Conservation (phyloP, 306 rosid genomes). For the Argentina anserina region DNA sequence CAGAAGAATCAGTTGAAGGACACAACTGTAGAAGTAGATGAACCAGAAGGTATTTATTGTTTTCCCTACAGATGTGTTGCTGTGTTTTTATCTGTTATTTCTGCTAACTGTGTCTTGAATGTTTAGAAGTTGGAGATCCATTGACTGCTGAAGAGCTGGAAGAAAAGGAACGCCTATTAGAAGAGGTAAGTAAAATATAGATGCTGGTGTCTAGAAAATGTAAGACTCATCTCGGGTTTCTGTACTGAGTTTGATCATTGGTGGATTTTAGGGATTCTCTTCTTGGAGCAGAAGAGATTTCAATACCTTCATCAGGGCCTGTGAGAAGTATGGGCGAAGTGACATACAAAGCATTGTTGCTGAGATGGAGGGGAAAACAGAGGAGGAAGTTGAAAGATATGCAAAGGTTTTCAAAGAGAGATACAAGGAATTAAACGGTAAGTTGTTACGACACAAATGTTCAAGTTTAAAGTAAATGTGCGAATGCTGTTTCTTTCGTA, state of each 20-base stretch:
- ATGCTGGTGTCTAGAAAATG: slow-evolving; percentile 5
- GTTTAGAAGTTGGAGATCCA: slow-evolving; percentile 81
- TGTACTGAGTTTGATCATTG: slow-evolving; percentile 34
- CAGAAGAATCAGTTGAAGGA: slow-evolving; percentile 97
- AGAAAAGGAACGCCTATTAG: slow-evolving; percentile 86
- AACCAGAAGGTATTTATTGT: slow-evolving; percentile 65
- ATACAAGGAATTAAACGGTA: slow-evolving; percentile 93
- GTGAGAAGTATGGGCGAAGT: slow-evolving; percentile 94
- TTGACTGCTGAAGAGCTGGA: slow-evolving; percentile 94
- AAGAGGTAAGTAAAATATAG: slow-evolving; percentile 47
- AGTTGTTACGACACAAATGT: too few species aligned
- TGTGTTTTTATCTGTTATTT: slow-evolving; percentile 10
- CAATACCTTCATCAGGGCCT: slow-evolving; percentile 92
- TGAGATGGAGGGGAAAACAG: slow-evolving; percentile 96
- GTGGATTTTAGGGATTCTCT: slow-evolving; percentile 73
- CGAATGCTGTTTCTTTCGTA: neutral
- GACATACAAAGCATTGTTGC: slow-evolving; percentile 79
- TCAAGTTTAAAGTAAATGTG: neutral
- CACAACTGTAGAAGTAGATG: slow-evolving; percentile 91
- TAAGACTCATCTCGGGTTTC: slow-evolving; percentile 7
- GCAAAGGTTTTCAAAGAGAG: slow-evolving; percentile 82
- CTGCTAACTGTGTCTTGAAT: slow-evolving; percentile 25
- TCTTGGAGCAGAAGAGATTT: slow-evolving; percentile 97
- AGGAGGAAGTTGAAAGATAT: slow-evolving; percentile 95
- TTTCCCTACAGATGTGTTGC: neutral